Evolutionary conservation across 495 filamentous ascomycete species (phyloP).

Genomic region (Massariosphaeria phaeospora): DNA sequence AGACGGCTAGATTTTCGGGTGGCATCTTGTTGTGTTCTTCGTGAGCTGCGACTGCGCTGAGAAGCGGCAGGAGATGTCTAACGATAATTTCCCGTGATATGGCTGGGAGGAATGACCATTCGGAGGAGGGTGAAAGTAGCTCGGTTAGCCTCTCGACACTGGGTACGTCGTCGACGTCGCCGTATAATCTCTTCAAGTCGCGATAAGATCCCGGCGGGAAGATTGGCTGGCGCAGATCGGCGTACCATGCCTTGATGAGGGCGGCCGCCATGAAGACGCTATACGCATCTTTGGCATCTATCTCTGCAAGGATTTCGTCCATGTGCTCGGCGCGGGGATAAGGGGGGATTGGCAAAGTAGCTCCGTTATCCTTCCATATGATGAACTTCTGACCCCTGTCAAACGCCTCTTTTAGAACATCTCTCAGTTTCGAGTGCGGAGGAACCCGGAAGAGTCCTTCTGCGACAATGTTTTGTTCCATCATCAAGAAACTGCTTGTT

Average conservation of each 20-base stretch:
- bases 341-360: conserved; percentile 33
- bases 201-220: conserved; percentile 46
- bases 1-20: conserved; percentile 49
- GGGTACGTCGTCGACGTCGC: conserved; percentile 31
- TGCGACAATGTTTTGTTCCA: conserved; percentile 42
- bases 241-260: conserved; percentile 54
- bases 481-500: conserved; percentile 48
- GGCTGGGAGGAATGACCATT: conserved; percentile 39
- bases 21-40: conserved; percentile 51
- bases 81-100: conserved; percentile 46
- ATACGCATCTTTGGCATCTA: conserved; percentile 48
- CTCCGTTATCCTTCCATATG: conserved; percentile 45
- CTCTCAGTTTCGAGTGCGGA: conserved; percentile 45
- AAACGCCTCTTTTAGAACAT: conserved; percentile 50
- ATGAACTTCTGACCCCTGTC: conserved; percentile 51
- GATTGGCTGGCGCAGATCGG: conserved; percentile 49
- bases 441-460: conserved; percentile 53
- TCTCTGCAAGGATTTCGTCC: conserved; percentile 39
- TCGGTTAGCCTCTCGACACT: conserved; percentile 34
- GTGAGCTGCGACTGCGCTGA: conserved; percentile 44
- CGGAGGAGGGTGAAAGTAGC: conserved; percentile 38
- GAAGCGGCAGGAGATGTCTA: conserved; percentile 50
- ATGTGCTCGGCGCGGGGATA: conserved; percentile 31
- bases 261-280: conserved; percentile 48
- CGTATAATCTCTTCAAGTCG: conserved; percentile 38